Evolutionary conservation across 352 stramenopile genomes (phyloP), one percentile per base, ranked within the genome.

Genomic region (Pythium volutum): DNA sequence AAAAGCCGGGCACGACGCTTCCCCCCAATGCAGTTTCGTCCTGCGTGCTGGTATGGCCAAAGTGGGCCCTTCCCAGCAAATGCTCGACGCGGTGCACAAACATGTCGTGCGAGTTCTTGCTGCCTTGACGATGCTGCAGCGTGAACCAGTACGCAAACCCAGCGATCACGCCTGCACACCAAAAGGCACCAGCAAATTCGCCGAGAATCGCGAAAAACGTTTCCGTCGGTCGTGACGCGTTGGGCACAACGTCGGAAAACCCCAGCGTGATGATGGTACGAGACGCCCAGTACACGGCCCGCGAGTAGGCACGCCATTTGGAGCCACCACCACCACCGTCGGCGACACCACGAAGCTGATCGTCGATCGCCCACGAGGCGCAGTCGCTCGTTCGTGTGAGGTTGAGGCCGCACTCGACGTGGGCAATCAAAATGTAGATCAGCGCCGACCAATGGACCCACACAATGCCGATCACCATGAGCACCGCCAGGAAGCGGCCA

Each of bases 141-240:
- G 62, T 60, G 42, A 74, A 74, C 67, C 60, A 71, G 43, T 69
- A 74, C 4, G 56, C 67, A 18, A 61, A 74, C 0, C 49, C 55
- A 12, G 64, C 47, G 33, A 74, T 71, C 2, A 74, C 57, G 12
- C 50, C 59, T 2, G 67, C 67, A 34, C 62, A 74, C 67, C 67
- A 74, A 31, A 74, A 74, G 0, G 67, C 64, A 29, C 67, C 67
- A 7, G 47, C 62, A 47, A 74, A 74, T 41, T 74, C 67, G 39
- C 34, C 48, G 12, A 71, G 18, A 53, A 74, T 62, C 11, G 56
- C 64, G 55, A 65, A 71, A 18, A 68, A 65, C 15, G 67, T 69
- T 51, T 74, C 67, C 3, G 52, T 70, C 16, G 51, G 51, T 23
- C 56, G 64, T 29, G 61, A 54, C 4, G 61, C 18, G 20, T 68